Evolutionary conservation across 2,329 filamentous ascomycete species (phyloP).

Genomic region (Paraphoma chrysanthemicola): DNA sequence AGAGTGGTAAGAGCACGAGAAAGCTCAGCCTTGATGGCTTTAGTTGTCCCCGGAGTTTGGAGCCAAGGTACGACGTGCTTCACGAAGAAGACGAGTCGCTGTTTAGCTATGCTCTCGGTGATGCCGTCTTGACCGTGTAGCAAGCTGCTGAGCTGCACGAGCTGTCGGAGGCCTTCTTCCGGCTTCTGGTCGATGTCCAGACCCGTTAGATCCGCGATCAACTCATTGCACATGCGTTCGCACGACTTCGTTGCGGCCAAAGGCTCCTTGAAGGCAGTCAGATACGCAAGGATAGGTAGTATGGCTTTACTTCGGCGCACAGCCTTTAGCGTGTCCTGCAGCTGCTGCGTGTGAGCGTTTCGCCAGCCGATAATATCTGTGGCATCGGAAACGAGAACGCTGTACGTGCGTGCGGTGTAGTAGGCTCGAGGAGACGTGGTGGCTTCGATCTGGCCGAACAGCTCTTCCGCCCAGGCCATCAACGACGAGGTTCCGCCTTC

Average conservation of each 20-base stretch:
- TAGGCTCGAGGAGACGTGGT: conserved; percentile 44
- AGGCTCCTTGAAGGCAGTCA: conserved; percentile 58
- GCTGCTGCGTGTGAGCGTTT: conserved; percentile 37
- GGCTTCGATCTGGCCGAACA: conserved; percentile 29
- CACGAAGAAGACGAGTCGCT: conserved; percentile 81
- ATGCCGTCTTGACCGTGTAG: conserved; percentile 58
- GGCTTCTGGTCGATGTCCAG: conserved; percentile 54
- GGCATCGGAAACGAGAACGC: conserved; percentile 45
- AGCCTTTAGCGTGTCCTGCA: conserved; percentile 47
- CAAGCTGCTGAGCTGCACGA: conserved; percentile 63
- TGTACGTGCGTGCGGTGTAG: conserved; percentile 51
- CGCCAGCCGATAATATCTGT: conserved; percentile 53
- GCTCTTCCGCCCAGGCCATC: conserved; percentile 29
- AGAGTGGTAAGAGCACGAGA: conserved; percentile 63
- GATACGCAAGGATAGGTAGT: conserved; percentile 55
- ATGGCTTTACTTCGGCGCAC: conserved; percentile 46
- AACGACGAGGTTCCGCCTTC: conserved; percentile 27
- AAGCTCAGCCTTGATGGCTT: conserved; percentile 62
- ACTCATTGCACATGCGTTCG: conserved; percentile 64
- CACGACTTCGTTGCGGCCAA: conserved; percentile 57
- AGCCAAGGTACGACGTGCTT: conserved; percentile 79
- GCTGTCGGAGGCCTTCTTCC: conserved; percentile 55
- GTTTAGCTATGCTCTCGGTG: conserved; percentile 58
- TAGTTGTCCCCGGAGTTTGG: conserved; percentile 58
- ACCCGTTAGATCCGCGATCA: conserved; percentile 66